Base-by-base conservation (phyloP, 805 yeast species). In the Zygotorulaspora chibaensis region DNA sequence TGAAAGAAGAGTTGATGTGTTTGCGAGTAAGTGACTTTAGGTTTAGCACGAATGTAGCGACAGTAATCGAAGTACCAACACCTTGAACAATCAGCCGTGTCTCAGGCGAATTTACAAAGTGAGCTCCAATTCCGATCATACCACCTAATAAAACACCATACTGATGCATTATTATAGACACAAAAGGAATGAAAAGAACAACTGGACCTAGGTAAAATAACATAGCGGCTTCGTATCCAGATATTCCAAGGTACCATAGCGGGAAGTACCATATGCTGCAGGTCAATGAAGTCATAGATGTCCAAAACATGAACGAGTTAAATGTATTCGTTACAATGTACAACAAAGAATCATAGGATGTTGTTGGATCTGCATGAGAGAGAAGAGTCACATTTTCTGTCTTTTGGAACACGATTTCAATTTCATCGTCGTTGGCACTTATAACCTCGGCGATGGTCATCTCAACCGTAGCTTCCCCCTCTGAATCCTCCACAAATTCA, bases 221-320 rank as follows among this genome's bases (percentile, higher is more conserved):
- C 38, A 87, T 72, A 2, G 81, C 75, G 0, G 84, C 84, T 67
- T 93, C 99, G 63, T 86, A 90, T 3, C 99, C 99, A 1, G 96
- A 85, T 37, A 93, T 84, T 6, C 97, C 98, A 97, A 93, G 89
- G 62, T 85, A 79, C 99, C 99, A 93, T 51, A 93, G 72, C 9
- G 99, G 99, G 74, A 93, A 93, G 70, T 87, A 87, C 99, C 99
- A 93, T 41, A 93, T 81, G 59, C 93, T 81, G 46, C 93, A 76
- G 36, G 88, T 84, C 48, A 93, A 71, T 0, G 96, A 79, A 2
- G 98, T 85, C 35, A 80, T 52, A 17, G 82, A 81, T 0, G 97
- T 75, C 96, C 97, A 93, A 63, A 87, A 87, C 45, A 87, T 73
- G 61, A 80, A 83, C 3, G 91, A 75, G 61, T 90, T 89, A 58